These are phyloP conservation scores for Phialemoniopsis sp. DNA, from an alignment of 2,329 filamentous ascomycete species.

Conservation along the genomic window DNA sequence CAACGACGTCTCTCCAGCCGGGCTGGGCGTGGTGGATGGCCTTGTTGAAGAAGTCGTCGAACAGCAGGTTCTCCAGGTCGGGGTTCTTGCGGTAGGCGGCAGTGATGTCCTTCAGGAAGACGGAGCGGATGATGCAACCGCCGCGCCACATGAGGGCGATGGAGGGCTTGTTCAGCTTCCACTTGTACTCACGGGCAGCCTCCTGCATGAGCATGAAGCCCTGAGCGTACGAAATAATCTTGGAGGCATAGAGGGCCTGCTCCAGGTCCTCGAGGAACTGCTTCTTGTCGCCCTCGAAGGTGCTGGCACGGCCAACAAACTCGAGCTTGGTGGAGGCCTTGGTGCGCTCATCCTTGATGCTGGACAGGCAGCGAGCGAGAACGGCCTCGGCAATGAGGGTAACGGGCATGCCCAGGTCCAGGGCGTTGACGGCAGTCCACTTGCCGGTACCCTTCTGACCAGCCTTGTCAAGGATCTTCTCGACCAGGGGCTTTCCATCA, in stretches of 20 bases:
- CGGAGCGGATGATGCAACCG: slow-evolving; percentile 99
- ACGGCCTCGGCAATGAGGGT: slow-evolving; percentile 97
- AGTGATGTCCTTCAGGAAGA: slow-evolving; percentile 99
- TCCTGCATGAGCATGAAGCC: slow-evolving; percentile 99
- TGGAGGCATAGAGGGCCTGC: slow-evolving; percentile 97
- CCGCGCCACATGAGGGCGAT: slow-evolving; percentile 99
- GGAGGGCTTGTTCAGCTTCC: slow-evolving; percentile 99
- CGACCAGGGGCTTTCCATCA: slow-evolving; percentile 82
- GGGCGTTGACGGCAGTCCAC: slow-evolving; percentile 99
- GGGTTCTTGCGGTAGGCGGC: slow-evolving; percentile 91
- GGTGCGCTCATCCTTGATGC: slow-evolving; percentile 88
- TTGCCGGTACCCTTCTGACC: slow-evolving; percentile 99
- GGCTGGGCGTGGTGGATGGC: slow-evolving; percentile 95
- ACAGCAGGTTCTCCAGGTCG: slow-evolving; percentile 95
- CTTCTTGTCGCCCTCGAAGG: slow-evolving; percentile 86
- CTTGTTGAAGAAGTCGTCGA: slow-evolving; percentile 99
- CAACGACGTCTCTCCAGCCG: slow-evolving; percentile 87
- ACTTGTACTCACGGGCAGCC: slow-evolving; percentile 92
- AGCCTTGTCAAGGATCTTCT: slow-evolving; percentile 98
- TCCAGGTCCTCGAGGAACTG: slow-evolving; percentile 96
- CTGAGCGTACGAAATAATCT: slow-evolving; percentile 99
- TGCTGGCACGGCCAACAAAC: slow-evolving; percentile 67
- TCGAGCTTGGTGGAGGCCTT: slow-evolving; percentile 76
- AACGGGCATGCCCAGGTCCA: slow-evolving; percentile 97
- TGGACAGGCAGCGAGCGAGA: slow-evolving; percentile 88